Base-by-base conservation (phyloP, 1,284 basidiomycete species). In the Psilocybe mexicana region DNA sequence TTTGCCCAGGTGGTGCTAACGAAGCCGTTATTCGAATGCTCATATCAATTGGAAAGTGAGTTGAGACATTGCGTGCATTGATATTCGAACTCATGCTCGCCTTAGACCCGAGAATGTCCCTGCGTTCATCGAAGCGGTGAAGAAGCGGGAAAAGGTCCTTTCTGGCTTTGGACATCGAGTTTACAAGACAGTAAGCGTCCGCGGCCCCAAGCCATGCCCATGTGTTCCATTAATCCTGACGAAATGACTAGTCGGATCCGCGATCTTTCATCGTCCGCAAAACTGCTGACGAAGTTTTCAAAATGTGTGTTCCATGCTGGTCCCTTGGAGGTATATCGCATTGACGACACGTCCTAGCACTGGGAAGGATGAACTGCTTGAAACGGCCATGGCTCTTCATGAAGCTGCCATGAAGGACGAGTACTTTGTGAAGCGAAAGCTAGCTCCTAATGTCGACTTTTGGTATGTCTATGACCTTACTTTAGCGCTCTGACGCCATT, bases 21-120 rank as follows among this genome's bases (percentile, higher is more conserved):
- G 92, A 93, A 72, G 92, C 92, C 10, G 93, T 94, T 59, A 93
- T 95, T 69, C 84, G 92, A 14, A 94, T 95, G 93, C 77, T 95
- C 47, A 82, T 93, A 46, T 87, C 89, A 0, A 93, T 95, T 61
- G 93, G 92, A 65, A 85, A 85, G 88, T 88, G 61, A 68, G 80
- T 69, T 42, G 40, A 33, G 8, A 38, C 11, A 26, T 24, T 6
- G 1, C 40, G 30, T 33, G 18, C 26, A 0, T 18, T 36, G 18
- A 35, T 18, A 26, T 14, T 43, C 23, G 18, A 23, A 24, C 45
- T 57, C 23, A 52, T 6, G 25, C 7, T 14, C 40, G 48, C 10
- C 11, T 11, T 38, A 90, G 88, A 60, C 89, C 91, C 2, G 84
- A 88, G 65, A 93, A 94, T 67, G 92, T 95, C 5, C 92, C 92